Base-by-base conservation (phyloP, 805 yeast genomes). In the Vanderwaltozyma verrucispora region DNA sequence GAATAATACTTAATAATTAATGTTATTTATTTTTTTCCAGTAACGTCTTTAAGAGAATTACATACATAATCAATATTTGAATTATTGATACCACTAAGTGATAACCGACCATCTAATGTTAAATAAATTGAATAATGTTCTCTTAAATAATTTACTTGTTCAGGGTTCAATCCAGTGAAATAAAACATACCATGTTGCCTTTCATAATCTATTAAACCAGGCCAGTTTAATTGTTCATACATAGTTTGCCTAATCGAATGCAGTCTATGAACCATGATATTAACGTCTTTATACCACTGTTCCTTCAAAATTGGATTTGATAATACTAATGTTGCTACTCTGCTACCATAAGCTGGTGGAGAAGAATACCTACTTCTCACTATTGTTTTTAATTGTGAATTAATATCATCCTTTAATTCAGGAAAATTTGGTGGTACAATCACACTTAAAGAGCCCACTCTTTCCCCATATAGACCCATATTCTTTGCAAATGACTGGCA, bases 401-500 rank as follows among this genome's bases (percentile, higher is more conserved):
- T 87, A 50, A 77, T 72, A 43, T 49, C 66, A 43, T 58, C 68
- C 51, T 68, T 71, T 78, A 49, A 73, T 64, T 64, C 84, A n/a
- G 9, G 26, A n/a, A 27, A 17, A 15, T 17, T 35, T 21, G 39
- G 42, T 18, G 83, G 72, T 33, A 76, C 59, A 19, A 78, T 64
- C 10, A 81, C 72, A 14, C 53, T 50, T 47, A 87, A 67, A 11
- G 95, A 83, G 7, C 96, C 96, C 30, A 83, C 83, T 57, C 97
- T 76, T 67, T 89, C 96, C 53, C 96, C 96, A 60, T 88, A 88
- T 51, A 88, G 74, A 28, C 97, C 97, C 77, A 85, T 79, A 63
- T 88, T 88, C 61, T 88, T 88, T 41, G 96, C 94, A 64, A 88
- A 88, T 5, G 95, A 84, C 63, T 88, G 97, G 56, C 95, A 81